Evolutionary conservation across 78 protist genomes (phyloP), one percentile per base, ranked within the genome.

Genomic region (Mantamonas sphyraenae): DNA sequence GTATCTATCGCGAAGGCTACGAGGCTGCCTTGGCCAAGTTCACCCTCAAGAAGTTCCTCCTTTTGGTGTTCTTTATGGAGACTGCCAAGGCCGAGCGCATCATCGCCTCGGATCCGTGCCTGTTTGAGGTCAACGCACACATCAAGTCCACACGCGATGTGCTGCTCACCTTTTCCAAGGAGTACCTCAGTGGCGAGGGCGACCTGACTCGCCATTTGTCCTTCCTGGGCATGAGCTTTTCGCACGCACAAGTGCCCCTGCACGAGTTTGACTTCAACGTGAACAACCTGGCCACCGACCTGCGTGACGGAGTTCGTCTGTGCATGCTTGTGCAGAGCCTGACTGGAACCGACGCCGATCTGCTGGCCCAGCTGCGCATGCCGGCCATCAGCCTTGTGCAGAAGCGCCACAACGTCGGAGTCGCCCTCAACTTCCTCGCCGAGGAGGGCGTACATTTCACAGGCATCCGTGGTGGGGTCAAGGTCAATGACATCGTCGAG

Each of bases 281-380:
- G 3, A 31, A 17, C n/a, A 24, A 12, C 51, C 43, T 60, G 4
- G 51, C 42, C 17, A 38, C 2, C n/a, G 47, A 38, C 14, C 50
- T 60, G 31, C 19, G 31, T 17, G 66, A 60, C 50, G 66, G 66
- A 28, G 33, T 38, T n/a, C 66, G 66, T 3, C 50, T 60, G 31
- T 2, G 28, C 20, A n/a, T 26, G 35, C 50, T 60, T 12, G 30
- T 38, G 17, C 51, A 60, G 66, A 1, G 1, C 35, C 47, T 60
- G n/a, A 33, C 63, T 3, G 2, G 14, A 24, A 8, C 51, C n/a
- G 34, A 3, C 50, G 31, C n/a, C 4, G 7, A 56, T 4, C 61
- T 3, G 3, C 4, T 12, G 35, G 38, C 4, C 14, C 20, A 38
- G 31, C 47, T 60, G n/a, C 26, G 33, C 4, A 4, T 22, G 31